Evolutionary conservation across 2,329 filamentous ascomycete genomes (phyloP).

Genomic region (Pseudogymnoascus sp.): DNA sequence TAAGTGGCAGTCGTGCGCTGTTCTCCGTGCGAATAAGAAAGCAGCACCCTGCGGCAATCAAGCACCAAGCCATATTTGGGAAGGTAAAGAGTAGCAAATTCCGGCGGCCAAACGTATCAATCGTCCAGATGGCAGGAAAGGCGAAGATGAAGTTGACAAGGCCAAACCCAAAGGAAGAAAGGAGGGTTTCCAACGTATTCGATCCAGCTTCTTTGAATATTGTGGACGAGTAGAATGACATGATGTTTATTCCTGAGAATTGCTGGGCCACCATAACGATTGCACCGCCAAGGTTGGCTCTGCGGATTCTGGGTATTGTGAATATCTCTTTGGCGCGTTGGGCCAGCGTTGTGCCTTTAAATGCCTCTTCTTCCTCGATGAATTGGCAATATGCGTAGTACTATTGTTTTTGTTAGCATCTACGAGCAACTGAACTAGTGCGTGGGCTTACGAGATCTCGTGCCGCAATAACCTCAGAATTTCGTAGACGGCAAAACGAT

Average conservation of each 20-base stretch:
- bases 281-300: constrained; percentile 65
- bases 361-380: constrained; percentile 43
- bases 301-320: constrained; percentile 56
- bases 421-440: background rate
- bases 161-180: constrained; percentile 56
- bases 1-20: constrained; percentile 38
- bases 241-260: constrained; percentile 34
- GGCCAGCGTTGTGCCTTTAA: constrained; percentile 45
- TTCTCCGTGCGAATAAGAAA: constrained; percentile 30
- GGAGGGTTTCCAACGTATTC: constrained; percentile 37
- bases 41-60: constrained; percentile 43
- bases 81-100: constrained; percentile 49
- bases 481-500: constrained; percentile 13
- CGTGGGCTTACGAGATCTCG: constrained; percentile 9
- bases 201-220: constrained; percentile 39
- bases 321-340: constrained; percentile 58
- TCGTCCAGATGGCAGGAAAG: constrained; percentile 55
- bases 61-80: constrained; percentile 57
- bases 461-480: constrained; percentile 13
- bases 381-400: constrained; percentile 5
- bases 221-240: constrained; percentile 40
- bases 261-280: constrained; percentile 56
- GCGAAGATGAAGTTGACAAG: constrained; percentile 55
- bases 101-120: constrained; percentile 43
- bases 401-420: background rate